Evolutionary conservation across 1,139 yeast genomes (phyloP).

Genomic region (Pichia sp.): DNA sequence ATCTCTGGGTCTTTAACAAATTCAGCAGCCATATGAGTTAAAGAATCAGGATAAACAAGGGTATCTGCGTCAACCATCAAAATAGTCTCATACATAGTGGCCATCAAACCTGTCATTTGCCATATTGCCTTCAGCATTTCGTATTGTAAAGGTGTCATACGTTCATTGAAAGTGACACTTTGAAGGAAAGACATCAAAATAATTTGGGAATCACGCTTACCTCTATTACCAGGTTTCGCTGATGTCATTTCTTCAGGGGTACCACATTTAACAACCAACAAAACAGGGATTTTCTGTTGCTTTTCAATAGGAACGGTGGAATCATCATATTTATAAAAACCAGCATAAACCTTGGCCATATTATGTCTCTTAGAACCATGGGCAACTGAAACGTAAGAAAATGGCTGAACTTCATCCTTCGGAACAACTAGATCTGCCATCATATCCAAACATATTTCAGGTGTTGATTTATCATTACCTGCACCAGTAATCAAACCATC

Average conservation of each 20-base stretch:
- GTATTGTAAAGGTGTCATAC: constrained; percentile 92
- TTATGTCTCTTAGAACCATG: constrained; percentile 90
- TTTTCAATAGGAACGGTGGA: constrained; percentile 68
- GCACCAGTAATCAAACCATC: constrained; percentile 95
- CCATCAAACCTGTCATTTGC: constrained; percentile 83
- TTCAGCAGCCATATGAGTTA: constrained; percentile 90
- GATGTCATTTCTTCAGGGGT: constrained; percentile 74
- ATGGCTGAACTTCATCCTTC: constrained; percentile 67
- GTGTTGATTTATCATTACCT: constrained; percentile 81
- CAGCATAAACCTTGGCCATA: constrained; percentile 94
- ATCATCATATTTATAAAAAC: constrained; percentile 80
- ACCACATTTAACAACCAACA: constrained; percentile 87
- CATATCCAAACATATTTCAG: constrained; percentile 82
- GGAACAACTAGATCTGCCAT: constrained; percentile 78
- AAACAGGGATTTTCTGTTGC: constrained; percentile 85
- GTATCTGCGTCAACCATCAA: constrained; percentile 99
- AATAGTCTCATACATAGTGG: constrained; percentile 79
- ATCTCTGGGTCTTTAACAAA: constrained; percentile 86
- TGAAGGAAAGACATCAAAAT: constrained; percentile 91
- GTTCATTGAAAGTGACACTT: constrained; percentile 87
- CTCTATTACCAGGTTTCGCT: constrained; percentile 96
- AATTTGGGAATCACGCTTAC: constrained; percentile 95
- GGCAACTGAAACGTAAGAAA: constrained; percentile 92
- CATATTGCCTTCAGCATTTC: constrained; percentile 76
- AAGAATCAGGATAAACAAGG: constrained; percentile 80